Evolutionary conservation across 176 grass and related monocot genomes (phyloP).

Genomic region (Zea luxurians): DNA sequence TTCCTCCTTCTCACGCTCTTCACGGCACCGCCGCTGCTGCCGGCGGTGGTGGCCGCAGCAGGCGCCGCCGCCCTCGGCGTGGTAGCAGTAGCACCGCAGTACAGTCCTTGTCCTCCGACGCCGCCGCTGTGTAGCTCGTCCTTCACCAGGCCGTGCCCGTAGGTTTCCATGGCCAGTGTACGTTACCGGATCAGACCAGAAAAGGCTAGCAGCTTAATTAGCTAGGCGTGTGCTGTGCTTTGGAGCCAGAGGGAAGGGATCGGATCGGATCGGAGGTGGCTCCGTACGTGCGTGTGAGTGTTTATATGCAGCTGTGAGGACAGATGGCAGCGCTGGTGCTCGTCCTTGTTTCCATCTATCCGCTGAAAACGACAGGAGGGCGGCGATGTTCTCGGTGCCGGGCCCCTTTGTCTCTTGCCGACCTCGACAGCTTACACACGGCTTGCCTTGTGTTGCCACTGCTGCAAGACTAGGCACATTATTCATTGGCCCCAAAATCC

Average conservation of each 20-base stretch:
- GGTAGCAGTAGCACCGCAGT: not conserved
- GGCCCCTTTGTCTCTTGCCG: conserved; percentile 24
- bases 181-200: too few relatives aligned
- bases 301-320: conserved; percentile 30
- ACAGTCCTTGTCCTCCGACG: not conserved
- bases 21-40: not conserved
- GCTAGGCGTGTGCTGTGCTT: not conserved
- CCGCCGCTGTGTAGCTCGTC: conserved; percentile 30
- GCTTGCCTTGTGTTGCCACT: conserved; percentile 13
- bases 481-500: conserved; percentile 20
- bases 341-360: conserved; percentile 55
- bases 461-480: not conserved
- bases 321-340: conserved; percentile 26
- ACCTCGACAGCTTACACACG: conserved; percentile 41
- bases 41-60: not conserved
- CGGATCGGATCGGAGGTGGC: not conserved
- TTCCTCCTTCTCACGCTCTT: conserved; percentile 49
- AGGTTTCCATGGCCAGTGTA: conserved; percentile 21
- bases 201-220: not conserved
- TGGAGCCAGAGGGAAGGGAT: conserved; percentile 23
- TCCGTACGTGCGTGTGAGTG: conserved; percentile 35
- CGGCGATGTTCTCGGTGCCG: conserved; percentile 51
- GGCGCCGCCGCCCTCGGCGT: not conserved
- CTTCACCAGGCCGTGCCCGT: conserved; percentile 37
- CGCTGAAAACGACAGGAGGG: conserved; percentile 47